A percentile compares a stretch with the other conserved stretches of the same genome.
These are phyloP conservation scores for Naganishia antarctica DNA, from an alignment of 768 basidiomycete species.

Conservation along the genomic window DNA sequence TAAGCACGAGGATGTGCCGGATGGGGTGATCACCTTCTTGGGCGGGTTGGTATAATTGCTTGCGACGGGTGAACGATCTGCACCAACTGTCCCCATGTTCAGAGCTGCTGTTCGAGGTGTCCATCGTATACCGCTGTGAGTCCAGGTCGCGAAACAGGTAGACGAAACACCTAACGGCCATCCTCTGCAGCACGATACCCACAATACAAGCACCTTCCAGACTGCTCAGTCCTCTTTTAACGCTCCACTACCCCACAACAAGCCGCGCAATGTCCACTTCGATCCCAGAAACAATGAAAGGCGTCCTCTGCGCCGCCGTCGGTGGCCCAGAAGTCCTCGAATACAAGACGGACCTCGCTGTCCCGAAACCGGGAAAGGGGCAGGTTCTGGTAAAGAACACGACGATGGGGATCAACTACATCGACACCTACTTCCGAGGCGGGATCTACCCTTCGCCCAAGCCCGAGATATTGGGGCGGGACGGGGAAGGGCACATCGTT, in stretches of 20 bases:
- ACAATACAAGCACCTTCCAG: neutral
- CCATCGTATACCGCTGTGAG: too few relatives aligned
- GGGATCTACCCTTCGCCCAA: conserved; percentile 53
- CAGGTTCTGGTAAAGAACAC: conserved; percentile 52
- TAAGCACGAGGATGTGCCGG: too few relatives aligned
- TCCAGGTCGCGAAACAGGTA: too few relatives aligned
- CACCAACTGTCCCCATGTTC: neutral
- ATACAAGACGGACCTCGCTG: conserved; percentile 55
- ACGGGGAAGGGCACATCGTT: conserved; percentile 71
- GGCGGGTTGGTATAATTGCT: too few relatives aligned
- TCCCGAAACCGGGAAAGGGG: conserved; percentile 60
- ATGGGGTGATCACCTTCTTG: too few relatives aligned
- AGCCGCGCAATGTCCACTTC: conserved; percentile 21
- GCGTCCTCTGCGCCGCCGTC: conserved; percentile 55
- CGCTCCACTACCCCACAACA: neutral
- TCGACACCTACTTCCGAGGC: conserved; percentile 59
- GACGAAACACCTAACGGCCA: too few relatives aligned
- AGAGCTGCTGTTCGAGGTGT: neutral
- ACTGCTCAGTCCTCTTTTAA: conserved; percentile 1
- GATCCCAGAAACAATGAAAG: conserved; percentile 29
- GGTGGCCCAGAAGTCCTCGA: conserved; percentile 71
- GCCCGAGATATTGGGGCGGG: conserved; percentile 62
- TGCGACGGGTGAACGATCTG: too few relatives aligned
- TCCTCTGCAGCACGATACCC: neutral
- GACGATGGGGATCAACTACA: conserved; percentile 41